phyloP scores from a whole-genome alignment of 768 basidiomycete species.

The Plicaturopsis crispa region DNA sequence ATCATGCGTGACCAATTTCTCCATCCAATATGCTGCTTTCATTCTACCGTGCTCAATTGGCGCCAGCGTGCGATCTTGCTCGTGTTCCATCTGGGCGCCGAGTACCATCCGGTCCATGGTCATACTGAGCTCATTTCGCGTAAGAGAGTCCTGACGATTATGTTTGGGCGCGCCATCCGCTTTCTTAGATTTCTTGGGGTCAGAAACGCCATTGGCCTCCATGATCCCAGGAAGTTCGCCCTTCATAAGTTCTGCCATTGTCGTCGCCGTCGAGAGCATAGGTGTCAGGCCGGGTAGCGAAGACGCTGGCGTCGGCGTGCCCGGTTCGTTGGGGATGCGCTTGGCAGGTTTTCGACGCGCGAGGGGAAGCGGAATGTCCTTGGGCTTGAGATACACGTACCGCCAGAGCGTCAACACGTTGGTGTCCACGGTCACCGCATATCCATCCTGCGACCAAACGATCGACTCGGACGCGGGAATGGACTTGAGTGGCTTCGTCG shows the following conservation, averaged over 20 bases:
- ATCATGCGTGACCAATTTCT: slow-evolving; percentile 47
- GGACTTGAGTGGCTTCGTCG: slow-evolving; percentile 40
- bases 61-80: slow-evolving; percentile 25
- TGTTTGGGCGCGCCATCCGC: slow-evolving; percentile 1
- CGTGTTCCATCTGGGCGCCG: slow-evolving; percentile 38
- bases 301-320: slow-evolving; percentile 23
- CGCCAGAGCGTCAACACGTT: slow-evolving; percentile 61
- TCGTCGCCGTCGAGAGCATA: slow-evolving; percentile 41
- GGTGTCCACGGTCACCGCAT: slow-evolving; percentile 51
- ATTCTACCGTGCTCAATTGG: slow-evolving; percentile 56
- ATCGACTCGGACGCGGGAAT: slow-evolving; percentile 60
- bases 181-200: neutral
- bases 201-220: neutral
- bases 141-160: slow-evolving; percentile 30
- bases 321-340: slow-evolving; percentile 21
- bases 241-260: too few species aligned
- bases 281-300: slow-evolving; percentile 48
- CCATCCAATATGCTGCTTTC: slow-evolving; percentile 70
- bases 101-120: slow-evolving; percentile 66
- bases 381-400: slow-evolving; percentile 59
- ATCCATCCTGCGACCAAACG: slow-evolving; percentile 46
- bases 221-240: neutral
- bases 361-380: slow-evolving; percentile 39
- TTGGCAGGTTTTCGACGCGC: slow-evolving; percentile 17
- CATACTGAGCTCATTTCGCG: slow-evolving; percentile 47